Percentiles rank a stretch among this genome's conserved stretches.
phyloP scores from a whole-genome alignment of 2,329 filamentous ascomycete genomes.

The Fusarium nematophilum region DNA sequence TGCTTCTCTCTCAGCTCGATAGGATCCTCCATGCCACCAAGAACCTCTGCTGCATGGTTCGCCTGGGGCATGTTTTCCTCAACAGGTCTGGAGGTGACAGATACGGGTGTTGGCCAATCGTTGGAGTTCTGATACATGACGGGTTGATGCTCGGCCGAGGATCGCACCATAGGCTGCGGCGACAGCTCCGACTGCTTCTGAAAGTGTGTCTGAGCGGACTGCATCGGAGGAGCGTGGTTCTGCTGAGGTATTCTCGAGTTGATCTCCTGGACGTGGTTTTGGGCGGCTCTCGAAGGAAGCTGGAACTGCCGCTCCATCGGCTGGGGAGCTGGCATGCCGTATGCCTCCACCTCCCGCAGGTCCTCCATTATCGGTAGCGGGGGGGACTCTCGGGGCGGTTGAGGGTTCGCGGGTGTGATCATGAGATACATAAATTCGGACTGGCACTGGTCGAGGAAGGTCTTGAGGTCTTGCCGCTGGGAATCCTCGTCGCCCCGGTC shows the following conservation, averaged over 20 bases:
- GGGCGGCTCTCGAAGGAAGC: constrained; percentile 55
- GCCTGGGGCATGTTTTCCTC: constrained; percentile 49
- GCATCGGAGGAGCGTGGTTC: constrained; percentile 69
- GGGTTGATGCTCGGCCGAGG: constrained; percentile 61
- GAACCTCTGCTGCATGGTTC: constrained; percentile 54
- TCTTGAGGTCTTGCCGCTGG: constrained; percentile 65
- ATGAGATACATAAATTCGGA: constrained; percentile 76
- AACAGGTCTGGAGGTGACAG: constrained; percentile 48
- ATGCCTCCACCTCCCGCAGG: constrained; percentile 65
- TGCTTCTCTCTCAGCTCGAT: constrained; percentile 61
- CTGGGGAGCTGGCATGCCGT: constrained; percentile 58
- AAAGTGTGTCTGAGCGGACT: constrained; percentile 51
- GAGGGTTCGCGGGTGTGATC: constrained; percentile 73
- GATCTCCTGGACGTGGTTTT: constrained; percentile 69
- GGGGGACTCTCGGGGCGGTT: constrained; percentile 72
- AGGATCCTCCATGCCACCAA: constrained; percentile 53
- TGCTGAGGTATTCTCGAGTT: constrained; percentile 65
- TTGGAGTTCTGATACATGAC: constrained; percentile 52
- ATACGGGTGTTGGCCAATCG: constrained; percentile 50
- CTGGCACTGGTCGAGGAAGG: constrained; percentile 73
- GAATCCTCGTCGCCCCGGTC: constrained; percentile 59
- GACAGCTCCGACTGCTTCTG: constrained; percentile 54
- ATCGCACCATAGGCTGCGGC: constrained; percentile 63
- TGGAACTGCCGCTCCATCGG: constrained; percentile 54
- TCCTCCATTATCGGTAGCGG: constrained; percentile 70